Base-by-base conservation (phyloP, 495 filamentous ascomycete genomes). In the Xylaria flabelliformis region DNA sequence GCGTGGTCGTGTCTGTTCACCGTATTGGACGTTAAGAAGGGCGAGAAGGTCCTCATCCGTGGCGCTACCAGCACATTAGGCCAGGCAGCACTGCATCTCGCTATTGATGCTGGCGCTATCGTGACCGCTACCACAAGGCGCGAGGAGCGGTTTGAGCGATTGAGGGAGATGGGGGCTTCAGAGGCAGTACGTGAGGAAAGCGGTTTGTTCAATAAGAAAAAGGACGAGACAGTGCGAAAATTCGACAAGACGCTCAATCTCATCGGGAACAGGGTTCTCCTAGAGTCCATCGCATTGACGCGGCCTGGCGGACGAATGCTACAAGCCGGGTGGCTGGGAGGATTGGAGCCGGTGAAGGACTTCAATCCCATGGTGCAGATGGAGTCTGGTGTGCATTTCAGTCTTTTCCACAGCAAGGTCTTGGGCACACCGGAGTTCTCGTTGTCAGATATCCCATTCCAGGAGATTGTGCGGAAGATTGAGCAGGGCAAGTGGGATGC, bases 361-460 rank as follows among this genome's bases (percentile, higher is more conserved):
- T 86, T 86, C 76, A 85, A 86, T 72, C 50, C 84, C 82, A 74
- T 86, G 67, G 53, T 85, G 15, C 78, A 85, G 74, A 85, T 86
- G 82, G 80, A 77, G 32, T 81, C 77, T 55, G 85, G 84, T 3
- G 83, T 86, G n/a, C 83, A 87, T 70, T 85, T 87, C 70, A 86
- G 81, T 69, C 78, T 86, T 32, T 87, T 86, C 74, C 76, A 79
- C 15, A 85, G 83, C 62, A 78, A 79, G 39, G 81, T 80, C 10
- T 76, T 85, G 42, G 85, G 84, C 0, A 74, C 72, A 5, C 74
- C 74, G 0, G 84, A 80, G 7, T 85, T 86, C 65, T 82, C 82
- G 19, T 53, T 86, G 29, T 83, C 83, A 0, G 77, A 78, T 69
- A 74, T 86, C 15, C 85, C 84, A 4, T 70, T 87, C 41, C 80